phyloP scores from a whole-genome alignment of 2,329 filamentous ascomycete genomes.

The Penicillium sp. region DNA sequence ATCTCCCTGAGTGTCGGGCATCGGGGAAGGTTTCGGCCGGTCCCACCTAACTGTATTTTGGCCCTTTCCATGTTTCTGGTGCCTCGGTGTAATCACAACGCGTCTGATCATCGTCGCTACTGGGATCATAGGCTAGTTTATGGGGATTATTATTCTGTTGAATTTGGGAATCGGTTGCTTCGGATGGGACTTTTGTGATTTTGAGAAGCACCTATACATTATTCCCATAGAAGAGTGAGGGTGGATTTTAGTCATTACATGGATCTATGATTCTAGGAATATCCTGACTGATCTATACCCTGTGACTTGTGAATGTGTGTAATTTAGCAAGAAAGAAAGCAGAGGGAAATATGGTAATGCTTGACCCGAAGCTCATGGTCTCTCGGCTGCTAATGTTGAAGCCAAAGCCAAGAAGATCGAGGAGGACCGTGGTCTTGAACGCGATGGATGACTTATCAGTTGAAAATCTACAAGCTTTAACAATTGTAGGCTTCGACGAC shows the following conservation, averaged over 20 bases:
- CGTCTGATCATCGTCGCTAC: constrained; percentile 39
- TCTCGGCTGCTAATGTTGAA: neutral
- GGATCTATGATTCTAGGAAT: too few relatives aligned
- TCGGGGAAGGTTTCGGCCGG: constrained; percentile 1
- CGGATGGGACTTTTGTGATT: constrained; percentile 21
- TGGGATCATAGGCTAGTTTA: constrained; percentile 45
- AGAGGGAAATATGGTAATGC: too few relatives aligned
- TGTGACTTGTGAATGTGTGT: too few relatives aligned
- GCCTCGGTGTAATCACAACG: constrained; percentile 35
- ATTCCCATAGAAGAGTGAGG: too few relatives aligned
- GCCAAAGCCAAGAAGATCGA: constrained; percentile 4
- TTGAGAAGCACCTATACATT: too few relatives aligned
- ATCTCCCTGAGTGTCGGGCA: too few relatives aligned
- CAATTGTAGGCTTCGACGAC: constrained; percentile 41
- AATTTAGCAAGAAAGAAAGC: too few relatives aligned
- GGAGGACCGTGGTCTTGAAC: constrained; percentile 16
- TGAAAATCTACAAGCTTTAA: constrained; percentile 25
- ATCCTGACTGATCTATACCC: too few relatives aligned
- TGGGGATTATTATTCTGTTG: constrained; percentile 45
- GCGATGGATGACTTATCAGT: constrained; percentile 25
- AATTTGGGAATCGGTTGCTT: constrained; percentile 45
- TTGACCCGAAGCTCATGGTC: neutral
- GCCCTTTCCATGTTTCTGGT: neutral
- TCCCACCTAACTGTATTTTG: neutral
- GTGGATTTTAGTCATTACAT: too few relatives aligned